Evolutionary conservation across 768 basidiomycete species (phyloP).

Genomic region (Piloderma croceum): DNA sequence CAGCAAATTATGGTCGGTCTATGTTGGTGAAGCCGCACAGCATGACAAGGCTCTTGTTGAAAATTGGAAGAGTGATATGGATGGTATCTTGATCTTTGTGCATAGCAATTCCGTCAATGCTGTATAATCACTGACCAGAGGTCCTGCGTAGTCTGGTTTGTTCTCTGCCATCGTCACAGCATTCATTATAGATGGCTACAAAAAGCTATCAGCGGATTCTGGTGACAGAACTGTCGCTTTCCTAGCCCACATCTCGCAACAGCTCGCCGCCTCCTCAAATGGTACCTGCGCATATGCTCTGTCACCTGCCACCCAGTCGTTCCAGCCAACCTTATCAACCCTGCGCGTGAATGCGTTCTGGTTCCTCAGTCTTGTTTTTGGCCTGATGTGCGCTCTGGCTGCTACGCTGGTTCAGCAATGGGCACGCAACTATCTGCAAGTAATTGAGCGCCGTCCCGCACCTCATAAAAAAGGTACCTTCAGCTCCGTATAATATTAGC

Average conservation of each 20-base stretch:
- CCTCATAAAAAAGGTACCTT: constrained; percentile 4
- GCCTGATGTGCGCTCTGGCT: constrained; percentile 16
- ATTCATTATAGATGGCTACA: constrained; percentile 11
- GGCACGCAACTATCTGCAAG: constrained; percentile 11
- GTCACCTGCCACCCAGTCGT: background rate
- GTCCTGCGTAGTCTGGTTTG: constrained; percentile 6
- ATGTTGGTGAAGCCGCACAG: constrained; percentile 4
- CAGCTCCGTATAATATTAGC: constrained; percentile 3
- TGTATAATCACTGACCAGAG: background rate
- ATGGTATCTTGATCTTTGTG: constrained; percentile 4
- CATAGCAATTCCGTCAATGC: background rate
- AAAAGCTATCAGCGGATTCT: constrained; percentile 5
- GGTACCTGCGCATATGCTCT: background rate
- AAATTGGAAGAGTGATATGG: constrained; percentile 4
- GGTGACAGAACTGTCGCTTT: constrained; percentile 2
- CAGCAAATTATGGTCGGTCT: constrained; percentile 3
- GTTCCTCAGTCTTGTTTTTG: constrained; percentile 18
- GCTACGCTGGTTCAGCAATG: constrained; percentile 22
- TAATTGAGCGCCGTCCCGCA: no score
- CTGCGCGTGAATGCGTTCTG: constrained; percentile 14
- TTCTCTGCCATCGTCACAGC: constrained; percentile 11
- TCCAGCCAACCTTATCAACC: background rate
- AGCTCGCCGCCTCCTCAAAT: background rate
- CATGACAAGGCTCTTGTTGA: constrained; percentile 3
- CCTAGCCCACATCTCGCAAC: background rate